Percentiles rank a stretch among this genome's conserved stretches.
Conservation (phyloP, 768 basidiomycete genomes). For the Coprinopsis sp. region DNA sequence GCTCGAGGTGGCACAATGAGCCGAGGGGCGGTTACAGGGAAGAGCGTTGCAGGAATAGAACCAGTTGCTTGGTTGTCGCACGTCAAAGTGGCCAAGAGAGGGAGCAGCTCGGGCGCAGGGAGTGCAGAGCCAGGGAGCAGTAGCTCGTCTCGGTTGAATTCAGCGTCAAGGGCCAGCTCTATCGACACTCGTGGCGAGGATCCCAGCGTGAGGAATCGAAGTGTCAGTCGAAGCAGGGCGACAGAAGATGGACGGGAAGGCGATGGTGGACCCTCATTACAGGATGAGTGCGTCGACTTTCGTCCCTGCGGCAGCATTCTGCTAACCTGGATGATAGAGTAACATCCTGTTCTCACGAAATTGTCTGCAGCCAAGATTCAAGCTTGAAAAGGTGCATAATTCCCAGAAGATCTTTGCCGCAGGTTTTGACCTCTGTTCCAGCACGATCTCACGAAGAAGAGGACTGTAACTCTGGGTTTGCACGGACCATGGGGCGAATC, state of each 20-base stretch:
- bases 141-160: constrained; percentile 43
- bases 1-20: constrained; percentile 43
- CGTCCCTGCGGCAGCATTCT: background rate
- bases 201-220: constrained; percentile 32
- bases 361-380: constrained; percentile 66
- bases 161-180: constrained; percentile 34
- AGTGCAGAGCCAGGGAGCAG: constrained; percentile 42
- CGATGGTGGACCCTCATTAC: constrained; percentile 35
- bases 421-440: constrained; percentile 21
- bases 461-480: constrained; percentile 80
- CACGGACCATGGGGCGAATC: constrained; percentile 91
- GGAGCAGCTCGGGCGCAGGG: constrained; percentile 52
- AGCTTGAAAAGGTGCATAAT: constrained; percentile 71
- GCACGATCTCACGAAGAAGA: constrained; percentile 67
- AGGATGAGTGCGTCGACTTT: constrained; percentile 6
- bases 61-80: constrained; percentile 68
- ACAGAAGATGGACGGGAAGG: constrained; percentile 30
- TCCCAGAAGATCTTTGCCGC: background rate
- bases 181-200: constrained; percentile 16
- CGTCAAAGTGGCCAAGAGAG: constrained; percentile 58
- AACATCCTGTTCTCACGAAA: constrained; percentile 63
- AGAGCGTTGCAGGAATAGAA: constrained; percentile 52
- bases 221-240: constrained; percentile 40
- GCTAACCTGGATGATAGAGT: constrained; percentile 41
- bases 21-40: constrained; percentile 45